phyloP scores from a whole-genome alignment of 441 rosid species.

The Rhodomyrtus psidioides region DNA sequence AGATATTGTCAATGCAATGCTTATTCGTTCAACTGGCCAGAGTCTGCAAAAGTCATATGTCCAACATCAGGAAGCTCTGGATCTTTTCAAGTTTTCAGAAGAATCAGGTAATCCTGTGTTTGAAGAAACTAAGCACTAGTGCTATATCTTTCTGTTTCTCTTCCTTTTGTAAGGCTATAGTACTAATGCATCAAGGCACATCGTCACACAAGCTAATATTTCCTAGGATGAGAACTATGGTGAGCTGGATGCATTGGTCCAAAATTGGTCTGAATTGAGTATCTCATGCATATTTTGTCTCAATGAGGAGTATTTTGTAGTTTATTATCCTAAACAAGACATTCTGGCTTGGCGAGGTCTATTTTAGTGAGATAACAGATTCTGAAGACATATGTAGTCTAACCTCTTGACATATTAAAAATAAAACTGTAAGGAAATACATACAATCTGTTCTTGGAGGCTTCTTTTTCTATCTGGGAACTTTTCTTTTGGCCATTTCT shows the following conservation, averaged over 20 bases:
- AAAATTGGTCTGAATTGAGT: neutral
- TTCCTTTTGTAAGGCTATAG: neutral
- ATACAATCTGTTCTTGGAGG: neutral
- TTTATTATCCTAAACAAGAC: neutral
- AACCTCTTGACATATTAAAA: neutral
- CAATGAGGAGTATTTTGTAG: neutral
- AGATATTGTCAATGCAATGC: constrained; percentile 76
- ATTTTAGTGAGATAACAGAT: neutral
- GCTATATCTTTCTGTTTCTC: neutral
- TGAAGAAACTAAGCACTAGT: neutral
- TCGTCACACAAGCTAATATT: neutral
- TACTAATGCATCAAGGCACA: neutral
- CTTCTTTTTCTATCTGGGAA: neutral
- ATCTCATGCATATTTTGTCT: neutral
- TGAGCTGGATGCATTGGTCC: neutral
- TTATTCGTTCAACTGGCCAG: constrained; percentile 64
- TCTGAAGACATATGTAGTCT: neutral
- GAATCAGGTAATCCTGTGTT: constrained; percentile 34
- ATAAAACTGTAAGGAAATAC: neutral
- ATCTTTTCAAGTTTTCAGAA: constrained; percentile 27
- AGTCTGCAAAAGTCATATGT: constrained; percentile 49
- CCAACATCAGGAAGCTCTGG: constrained; percentile 43
- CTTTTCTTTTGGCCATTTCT: neutral
- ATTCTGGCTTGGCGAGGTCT: neutral
- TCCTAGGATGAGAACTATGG: neutral